Conservation (phyloP, 352 stramenopile genomes). For the Pythium chondricola region DNA sequence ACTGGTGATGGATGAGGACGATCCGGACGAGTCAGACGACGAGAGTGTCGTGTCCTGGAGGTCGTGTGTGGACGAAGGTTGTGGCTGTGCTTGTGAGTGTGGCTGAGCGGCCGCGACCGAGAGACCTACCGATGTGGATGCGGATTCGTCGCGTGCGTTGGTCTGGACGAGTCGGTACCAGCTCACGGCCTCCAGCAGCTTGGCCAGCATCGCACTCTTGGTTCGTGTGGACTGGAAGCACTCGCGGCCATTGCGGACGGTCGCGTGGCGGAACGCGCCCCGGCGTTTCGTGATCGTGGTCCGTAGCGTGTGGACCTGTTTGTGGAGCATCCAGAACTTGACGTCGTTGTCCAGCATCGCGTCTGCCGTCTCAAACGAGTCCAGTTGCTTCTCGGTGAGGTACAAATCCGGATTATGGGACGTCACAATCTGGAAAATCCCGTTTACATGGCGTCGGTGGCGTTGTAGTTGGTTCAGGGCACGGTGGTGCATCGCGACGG, state of each 20-base stretch:
- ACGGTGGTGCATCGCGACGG: slow-evolving; percentile 51
- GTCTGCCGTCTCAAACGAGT: slow-evolving; percentile 68
- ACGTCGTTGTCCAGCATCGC: slow-evolving; percentile 72
- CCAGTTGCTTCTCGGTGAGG: slow-evolving; percentile 75
- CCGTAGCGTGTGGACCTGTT: slow-evolving; percentile 49
- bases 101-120: slow-evolving; percentile 8
- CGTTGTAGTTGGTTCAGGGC: slow-evolving; percentile 75
- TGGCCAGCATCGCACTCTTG: slow-evolving; percentile 61
- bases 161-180: slow-evolving; percentile 82
- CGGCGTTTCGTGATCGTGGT: slow-evolving; percentile 38
- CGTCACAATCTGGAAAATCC: slow-evolving; percentile 77
- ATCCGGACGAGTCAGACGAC: slow-evolving; percentile 10
- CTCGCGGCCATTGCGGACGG: slow-evolving; percentile 52
- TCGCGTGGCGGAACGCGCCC: slow-evolving; percentile 41
- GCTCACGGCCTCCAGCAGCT: slow-evolving; percentile 74
- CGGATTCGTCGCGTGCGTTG: slow-evolving; percentile 63
- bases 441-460: slow-evolving; percentile 64
- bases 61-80: background rate
- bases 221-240: slow-evolving; percentile 54
- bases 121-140: slow-evolving; percentile 38
- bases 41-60: slow-evolving; percentile 2
- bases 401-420: slow-evolving; percentile 73
- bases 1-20: slow-evolving; percentile 18
- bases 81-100: no score
- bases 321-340: slow-evolving; percentile 58